Evolutionary conservation across 2,329 filamentous ascomycete genomes (phyloP).

Genomic region (Colletotrichum sp.): DNA sequence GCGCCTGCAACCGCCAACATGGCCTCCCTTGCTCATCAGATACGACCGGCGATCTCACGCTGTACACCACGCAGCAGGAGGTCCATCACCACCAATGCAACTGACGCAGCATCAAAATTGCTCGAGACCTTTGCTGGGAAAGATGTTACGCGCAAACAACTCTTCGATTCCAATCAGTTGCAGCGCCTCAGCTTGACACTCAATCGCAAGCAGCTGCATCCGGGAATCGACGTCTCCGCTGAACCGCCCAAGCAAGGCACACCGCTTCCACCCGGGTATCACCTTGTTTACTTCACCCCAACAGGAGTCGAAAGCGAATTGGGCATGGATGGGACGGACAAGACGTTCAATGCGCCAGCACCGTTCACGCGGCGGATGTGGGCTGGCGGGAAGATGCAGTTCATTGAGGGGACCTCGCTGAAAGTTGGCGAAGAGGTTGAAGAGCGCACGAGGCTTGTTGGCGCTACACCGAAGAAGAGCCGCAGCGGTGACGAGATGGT

Average conservation of each 20-base stretch:
- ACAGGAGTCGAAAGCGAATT: constrained; percentile 57
- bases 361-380: constrained; percentile 72
- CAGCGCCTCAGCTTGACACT: constrained; percentile 67
- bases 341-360: constrained; percentile 60
- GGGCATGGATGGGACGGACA: constrained; percentile 65
- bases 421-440: constrained; percentile 59
- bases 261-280: constrained; percentile 62
- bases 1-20: not conserved
- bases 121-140: constrained; percentile 32
- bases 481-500: constrained; percentile 65
- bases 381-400: constrained; percentile 66
- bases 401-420: constrained; percentile 41
- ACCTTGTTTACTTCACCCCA: constrained; percentile 69
- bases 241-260: constrained; percentile 46
- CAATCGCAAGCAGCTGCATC: constrained; percentile 46
- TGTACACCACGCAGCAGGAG: not conserved
- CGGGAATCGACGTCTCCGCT: constrained; percentile 41
- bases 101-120: constrained; percentile 34
- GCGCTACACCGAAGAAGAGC: constrained; percentile 59
- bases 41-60: not conserved
- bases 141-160: constrained; percentile 42
- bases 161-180: constrained; percentile 67
- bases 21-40: not conserved
- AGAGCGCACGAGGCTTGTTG: constrained; percentile 61
- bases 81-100: not conserved